phyloP scores from a whole-genome alignment of 495 filamentous ascomycete genomes.

The Tuber microsphaerosporum region DNA sequence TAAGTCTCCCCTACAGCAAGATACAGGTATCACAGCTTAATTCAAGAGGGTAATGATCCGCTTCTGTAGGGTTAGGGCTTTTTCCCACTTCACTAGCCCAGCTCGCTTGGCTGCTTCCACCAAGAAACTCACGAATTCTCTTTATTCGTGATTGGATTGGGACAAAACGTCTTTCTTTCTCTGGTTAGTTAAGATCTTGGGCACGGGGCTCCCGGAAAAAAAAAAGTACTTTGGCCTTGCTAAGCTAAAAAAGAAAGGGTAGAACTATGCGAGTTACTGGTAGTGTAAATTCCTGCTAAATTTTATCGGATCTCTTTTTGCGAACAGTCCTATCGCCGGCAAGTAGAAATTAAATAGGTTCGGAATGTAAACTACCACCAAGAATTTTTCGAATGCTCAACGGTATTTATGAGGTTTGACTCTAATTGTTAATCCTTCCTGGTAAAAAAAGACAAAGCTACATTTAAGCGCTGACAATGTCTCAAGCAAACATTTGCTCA shows the following conservation, averaged over 20 bases:
- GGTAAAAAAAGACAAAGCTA: neutral
- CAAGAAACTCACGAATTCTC: neutral
- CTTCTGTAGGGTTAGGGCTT: neutral
- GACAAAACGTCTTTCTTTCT: no score
- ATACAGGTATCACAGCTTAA: neutral
- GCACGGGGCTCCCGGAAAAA: neutral
- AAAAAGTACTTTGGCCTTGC: neutral
- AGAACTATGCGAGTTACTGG: neutral
- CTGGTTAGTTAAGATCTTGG: neutral
- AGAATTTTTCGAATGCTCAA: neutral
- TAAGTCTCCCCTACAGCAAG: neutral
- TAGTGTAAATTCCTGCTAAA: neutral
- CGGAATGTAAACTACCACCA: neutral
- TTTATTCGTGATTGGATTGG: neutral
- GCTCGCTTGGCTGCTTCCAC: neutral
- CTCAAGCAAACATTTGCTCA: neutral
- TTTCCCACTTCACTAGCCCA: neutral
- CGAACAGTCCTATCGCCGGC: neutral
- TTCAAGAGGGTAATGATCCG: neutral
- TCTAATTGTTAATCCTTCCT: neutral
- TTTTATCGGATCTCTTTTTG: neutral
- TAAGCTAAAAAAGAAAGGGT: neutral
- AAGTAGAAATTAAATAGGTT: neutral
- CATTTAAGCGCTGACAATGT: neutral
- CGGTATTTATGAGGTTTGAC: no score